Percentiles rank a stretch among this genome's conserved stretches.
Conservation (phyloP, 257 asterid species). For the Fraxinus quadrangulata region DNA sequence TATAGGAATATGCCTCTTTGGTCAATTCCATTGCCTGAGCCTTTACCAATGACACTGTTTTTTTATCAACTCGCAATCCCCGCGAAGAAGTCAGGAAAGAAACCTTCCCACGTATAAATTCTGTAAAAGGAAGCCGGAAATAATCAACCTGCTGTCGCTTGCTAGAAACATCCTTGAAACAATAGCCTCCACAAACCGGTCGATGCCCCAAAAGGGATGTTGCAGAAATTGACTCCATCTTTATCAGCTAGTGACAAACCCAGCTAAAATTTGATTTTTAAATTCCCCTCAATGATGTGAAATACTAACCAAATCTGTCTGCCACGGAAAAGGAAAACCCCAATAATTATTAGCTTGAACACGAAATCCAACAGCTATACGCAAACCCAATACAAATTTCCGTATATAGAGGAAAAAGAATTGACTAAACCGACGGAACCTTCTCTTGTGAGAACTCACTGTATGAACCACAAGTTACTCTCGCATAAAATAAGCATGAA, state of each 20-base stretch:
- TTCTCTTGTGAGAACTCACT: conserved; percentile 22
- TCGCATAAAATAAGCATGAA: neutral
- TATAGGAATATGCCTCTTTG: conserved; percentile 53
- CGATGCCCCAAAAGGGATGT: too few relatives aligned
- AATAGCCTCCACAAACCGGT: too few relatives aligned
- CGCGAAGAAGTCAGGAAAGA: conserved; percentile 22
- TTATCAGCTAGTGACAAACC: too few relatives aligned
- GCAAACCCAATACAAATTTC: too few relatives aligned
- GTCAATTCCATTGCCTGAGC: conserved; percentile 77
- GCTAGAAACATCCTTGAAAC: too few relatives aligned
- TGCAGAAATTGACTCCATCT: too few relatives aligned
- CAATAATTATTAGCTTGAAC: neutral
- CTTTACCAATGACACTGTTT: conserved; percentile 33
- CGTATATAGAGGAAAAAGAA: too few relatives aligned
- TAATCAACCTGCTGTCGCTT: too few relatives aligned
- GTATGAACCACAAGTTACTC: conserved; percentile 24
- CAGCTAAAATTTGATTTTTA: too few relatives aligned
- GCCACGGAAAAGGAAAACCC: too few relatives aligned
- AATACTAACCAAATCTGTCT: too few relatives aligned
- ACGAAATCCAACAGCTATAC: neutral
- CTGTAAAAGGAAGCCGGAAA: conserved; percentile 1
- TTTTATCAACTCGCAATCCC: conserved; percentile 24
- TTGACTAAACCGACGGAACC: neutral
- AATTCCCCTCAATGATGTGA: too few relatives aligned
- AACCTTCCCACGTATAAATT: conserved; percentile 33